Evolutionary conservation across 2,329 filamentous ascomycete genomes (phyloP), one percentile per base, ranked within the genome.

Genomic region (Pestalotiopsis sp.): DNA sequence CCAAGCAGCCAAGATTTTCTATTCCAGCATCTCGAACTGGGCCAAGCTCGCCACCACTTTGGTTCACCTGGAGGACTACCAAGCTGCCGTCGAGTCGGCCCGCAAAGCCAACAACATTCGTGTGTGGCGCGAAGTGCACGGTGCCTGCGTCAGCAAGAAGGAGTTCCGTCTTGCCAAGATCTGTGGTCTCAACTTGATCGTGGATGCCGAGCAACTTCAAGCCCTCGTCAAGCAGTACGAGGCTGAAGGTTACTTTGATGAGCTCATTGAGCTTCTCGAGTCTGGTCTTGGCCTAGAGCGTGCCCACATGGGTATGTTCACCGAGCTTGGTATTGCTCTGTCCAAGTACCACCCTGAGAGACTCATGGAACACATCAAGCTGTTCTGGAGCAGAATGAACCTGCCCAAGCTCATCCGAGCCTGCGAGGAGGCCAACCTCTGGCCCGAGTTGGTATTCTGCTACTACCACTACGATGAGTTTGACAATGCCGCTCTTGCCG

Each of bases 41-140:
- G 95, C 95, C 67, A 99, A 99, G 86, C 90, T 99, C 75, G 94
- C 96, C 14, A 98, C 96, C 11, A 99, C 96, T 11, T 88, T 98
- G 69, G 96, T 99, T n/a, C 94, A 98, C 80, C 89, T 99, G 6
- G 92, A 91, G 72, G 96, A 99, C 74, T 98, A 99, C 84, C 97
- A 99, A 81, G 94, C 94, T 74, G 96, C 96, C 59, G 96, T 99
- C 56, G 96, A 99, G 80, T 98, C 94, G 76, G 96, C 97, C 30
- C 93, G 96, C 79, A 98, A 99, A 84, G 96, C 96, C 75, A 99
- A 98, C 86, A 98, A 94, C 81, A 94, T 98, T 82, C 98, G 97
- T 85, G 96, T 99, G 65, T 99, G 96, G 96, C 97, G 96, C 83
- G 93, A 99, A 82, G 96, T 99, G 73, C 97, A 98, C 82, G 92